Evolutionary conservation across 352 stramenopile genomes (phyloP).

Genomic region (Aphanomyces astaci): DNA sequence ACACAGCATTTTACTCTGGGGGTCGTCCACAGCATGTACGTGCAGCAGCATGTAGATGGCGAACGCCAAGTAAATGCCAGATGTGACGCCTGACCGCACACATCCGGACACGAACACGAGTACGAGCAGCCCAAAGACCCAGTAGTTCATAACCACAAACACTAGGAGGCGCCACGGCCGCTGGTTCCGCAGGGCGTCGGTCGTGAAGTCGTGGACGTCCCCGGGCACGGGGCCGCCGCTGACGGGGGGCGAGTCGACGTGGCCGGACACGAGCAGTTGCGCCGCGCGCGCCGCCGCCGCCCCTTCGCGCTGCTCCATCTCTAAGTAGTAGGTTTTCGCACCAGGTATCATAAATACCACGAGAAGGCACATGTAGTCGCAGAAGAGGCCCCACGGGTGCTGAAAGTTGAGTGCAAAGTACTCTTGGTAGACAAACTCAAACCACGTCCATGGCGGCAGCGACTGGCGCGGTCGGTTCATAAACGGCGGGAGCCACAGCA

Average conservation of each 20-base stretch:
- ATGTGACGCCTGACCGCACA: constrained; percentile 15
- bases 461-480: constrained; percentile 1
- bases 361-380: constrained; percentile 64
- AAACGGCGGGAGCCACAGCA: constrained; percentile 32
- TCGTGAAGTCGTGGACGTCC: constrained; percentile 15
- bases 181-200: neutral
- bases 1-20: neutral
- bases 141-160: constrained; percentile 21
- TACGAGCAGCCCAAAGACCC: constrained; percentile 17
- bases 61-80: constrained; percentile 21
- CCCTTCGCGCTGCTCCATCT: constrained; percentile 1
- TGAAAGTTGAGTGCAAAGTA: constrained; percentile 63
- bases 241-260: neutral
- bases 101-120: constrained; percentile 20
- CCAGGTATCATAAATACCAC: constrained; percentile 63
- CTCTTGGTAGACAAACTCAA: constrained; percentile 36
- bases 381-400: constrained; percentile 66
- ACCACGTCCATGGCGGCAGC: constrained; percentile 16
- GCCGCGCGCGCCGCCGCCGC: neutral
- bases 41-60: constrained; percentile 22
- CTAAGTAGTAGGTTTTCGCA: constrained; percentile 22
- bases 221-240: neutral
- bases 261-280: neutral
- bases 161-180: constrained; percentile 1
- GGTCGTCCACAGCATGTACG: neutral